A percentile compares a stretch with the other conserved stretches of the same genome.
phyloP scores from a whole-genome alignment of 208 protist species.

The Naegleria gruberi region DNA sequence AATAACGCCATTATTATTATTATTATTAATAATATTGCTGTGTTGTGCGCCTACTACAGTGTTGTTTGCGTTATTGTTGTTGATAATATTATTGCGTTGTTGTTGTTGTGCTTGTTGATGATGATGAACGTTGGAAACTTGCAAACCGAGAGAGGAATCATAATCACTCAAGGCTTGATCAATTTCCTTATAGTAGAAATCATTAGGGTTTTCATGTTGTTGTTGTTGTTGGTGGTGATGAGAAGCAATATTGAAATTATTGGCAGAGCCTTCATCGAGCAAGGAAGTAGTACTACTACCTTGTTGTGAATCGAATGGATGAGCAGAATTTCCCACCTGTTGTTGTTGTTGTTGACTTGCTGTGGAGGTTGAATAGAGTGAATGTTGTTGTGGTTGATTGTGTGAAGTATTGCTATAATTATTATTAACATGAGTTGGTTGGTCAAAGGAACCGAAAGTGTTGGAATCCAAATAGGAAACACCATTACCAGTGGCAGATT shows the following conservation, averaged over 20 bases:
- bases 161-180: background rate
- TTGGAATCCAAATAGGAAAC: background rate
- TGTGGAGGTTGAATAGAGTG: background rate
- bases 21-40: background rate
- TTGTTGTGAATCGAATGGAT: too few species aligned
- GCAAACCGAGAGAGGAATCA: background rate
- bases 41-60: too few species aligned
- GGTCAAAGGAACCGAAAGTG: too few species aligned
- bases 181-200: background rate
- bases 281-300: too few species aligned
- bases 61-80: too few species aligned
- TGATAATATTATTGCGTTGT: background rate
- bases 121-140: background rate
- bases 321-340: too few species aligned
- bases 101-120: background rate
- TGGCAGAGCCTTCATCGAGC: background rate
- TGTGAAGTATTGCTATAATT: too few species aligned
- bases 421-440: too few species aligned
- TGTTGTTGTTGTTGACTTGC: background rate
- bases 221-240: background rate
- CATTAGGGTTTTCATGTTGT: background rate
- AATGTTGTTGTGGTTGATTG: background rate
- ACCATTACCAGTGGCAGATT: background rate
- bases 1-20: background rate
- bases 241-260: background rate